These are phyloP conservation scores for Phialocephala sp. DNA, from an alignment of 2,329 filamentous ascomycete species.

Conservation along the genomic window DNA sequence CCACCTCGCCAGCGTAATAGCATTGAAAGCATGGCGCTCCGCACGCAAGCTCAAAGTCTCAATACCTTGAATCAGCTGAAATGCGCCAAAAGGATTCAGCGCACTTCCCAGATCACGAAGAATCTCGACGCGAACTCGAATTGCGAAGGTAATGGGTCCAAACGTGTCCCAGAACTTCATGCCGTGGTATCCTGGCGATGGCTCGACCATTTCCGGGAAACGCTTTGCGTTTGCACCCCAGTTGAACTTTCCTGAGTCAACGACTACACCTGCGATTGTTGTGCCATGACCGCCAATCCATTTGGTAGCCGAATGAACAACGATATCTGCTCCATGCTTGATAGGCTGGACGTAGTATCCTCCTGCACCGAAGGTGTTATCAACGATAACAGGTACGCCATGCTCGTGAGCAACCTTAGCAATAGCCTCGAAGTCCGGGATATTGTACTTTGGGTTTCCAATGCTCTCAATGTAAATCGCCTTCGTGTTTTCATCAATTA, in stretches of 20 bases:
- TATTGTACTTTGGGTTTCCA: conserved; percentile 91
- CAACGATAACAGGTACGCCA: conserved; percentile 63
- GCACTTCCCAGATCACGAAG: conserved; percentile 83
- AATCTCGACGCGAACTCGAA: conserved; percentile 87
- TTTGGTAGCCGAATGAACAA: conserved; percentile 93
- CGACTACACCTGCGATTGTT: conserved; percentile 83
- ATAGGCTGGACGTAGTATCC: conserved; percentile 89
- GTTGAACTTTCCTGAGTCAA: conserved; percentile 92
- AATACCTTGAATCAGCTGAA: conserved; percentile 86
- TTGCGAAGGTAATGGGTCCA: conserved; percentile 79
- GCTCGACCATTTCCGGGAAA: conserved; percentile 93
- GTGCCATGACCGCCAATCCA: conserved; percentile 98
- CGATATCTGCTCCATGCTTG: conserved; percentile 89
- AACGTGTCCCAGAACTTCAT: conserved; percentile 96
- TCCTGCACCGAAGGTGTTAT: conserved; percentile 95
- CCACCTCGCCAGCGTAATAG: conserved; percentile 79
- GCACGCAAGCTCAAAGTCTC: conserved; percentile 89
- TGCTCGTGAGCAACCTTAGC: conserved; percentile 76
- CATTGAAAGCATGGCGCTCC: conserved; percentile 86
- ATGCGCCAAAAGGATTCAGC: conserved; percentile 89
- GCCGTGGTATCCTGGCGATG: conserved; percentile 87
- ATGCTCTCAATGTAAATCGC: conserved; percentile 88
- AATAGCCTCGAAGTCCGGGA: conserved; percentile 89
- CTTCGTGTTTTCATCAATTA: conserved; percentile 93
- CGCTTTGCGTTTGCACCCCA: conserved; percentile 84